phyloP scores from a whole-genome alignment of 805 yeast genomes.

The Pichia manshurica region DNA sequence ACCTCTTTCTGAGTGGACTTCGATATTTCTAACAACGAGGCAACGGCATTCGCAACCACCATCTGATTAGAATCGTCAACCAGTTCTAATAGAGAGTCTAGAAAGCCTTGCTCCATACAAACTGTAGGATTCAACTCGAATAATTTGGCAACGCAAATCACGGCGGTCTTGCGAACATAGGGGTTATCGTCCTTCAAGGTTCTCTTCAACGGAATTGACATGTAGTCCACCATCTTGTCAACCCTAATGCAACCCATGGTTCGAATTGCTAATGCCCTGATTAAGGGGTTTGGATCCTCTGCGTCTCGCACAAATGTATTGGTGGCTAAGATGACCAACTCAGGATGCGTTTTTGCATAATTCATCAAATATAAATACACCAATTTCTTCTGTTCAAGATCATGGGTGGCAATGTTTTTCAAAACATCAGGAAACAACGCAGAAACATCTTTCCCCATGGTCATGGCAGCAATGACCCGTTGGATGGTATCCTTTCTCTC shows the following conservation, averaged over 20 bases:
- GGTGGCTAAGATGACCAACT: slow-evolving; percentile 89
- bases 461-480: slow-evolving; percentile 96
- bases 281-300: slow-evolving; percentile 93
- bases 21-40: slow-evolving; percentile 74
- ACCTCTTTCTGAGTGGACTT: slow-evolving; percentile 24
- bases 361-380: slow-evolving; percentile 94
- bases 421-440: slow-evolving; percentile 91
- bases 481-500: slow-evolving; percentile 97
- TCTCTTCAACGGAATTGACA: slow-evolving; percentile 81
- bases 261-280: slow-evolving; percentile 91
- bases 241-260: slow-evolving; percentile 99
- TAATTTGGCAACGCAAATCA: slow-evolving; percentile 91
- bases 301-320: slow-evolving; percentile 94
- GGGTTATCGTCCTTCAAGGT: slow-evolving; percentile 92
- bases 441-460: slow-evolving; percentile 94
- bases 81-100: slow-evolving; percentile 58
- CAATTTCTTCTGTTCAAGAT: slow-evolving; percentile 91
- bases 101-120: slow-evolving; percentile 83
- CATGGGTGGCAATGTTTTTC: slow-evolving; percentile 95
- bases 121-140: slow-evolving; percentile 77
- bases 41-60: slow-evolving; percentile 94
- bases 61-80: slow-evolving; percentile 88
- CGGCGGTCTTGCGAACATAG: slow-evolving; percentile 96
- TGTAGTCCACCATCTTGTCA: slow-evolving; percentile 89
- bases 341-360: slow-evolving; percentile 95